Conservation (phyloP, 2,329 filamentous ascomycete species). For the Calonectria multiphialidica region DNA sequence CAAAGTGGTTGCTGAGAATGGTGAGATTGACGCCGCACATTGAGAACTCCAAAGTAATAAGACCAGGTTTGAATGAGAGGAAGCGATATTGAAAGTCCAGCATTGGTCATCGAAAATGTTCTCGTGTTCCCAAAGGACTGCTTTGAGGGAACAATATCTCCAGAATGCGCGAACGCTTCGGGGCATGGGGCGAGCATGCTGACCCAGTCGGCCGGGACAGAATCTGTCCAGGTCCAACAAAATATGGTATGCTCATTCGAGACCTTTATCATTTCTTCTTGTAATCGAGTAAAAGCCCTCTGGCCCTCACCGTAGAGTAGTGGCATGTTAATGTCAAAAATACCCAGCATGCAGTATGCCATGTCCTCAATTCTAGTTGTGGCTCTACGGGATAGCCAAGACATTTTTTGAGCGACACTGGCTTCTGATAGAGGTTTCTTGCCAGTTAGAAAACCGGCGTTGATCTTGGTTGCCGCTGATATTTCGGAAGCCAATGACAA, state of each 20-base stretch:
- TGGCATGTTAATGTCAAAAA: constrained; percentile 48
- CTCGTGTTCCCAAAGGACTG: neutral
- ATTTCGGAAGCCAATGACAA: neutral
- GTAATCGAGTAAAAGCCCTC: constrained; percentile 44
- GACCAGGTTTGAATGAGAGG: neutral
- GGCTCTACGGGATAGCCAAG: neutral
- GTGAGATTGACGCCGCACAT: neutral
- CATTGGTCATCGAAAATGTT: neutral
- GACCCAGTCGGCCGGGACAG: neutral
- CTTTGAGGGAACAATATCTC: neutral
- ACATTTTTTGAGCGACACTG: neutral
- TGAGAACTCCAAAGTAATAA: neutral
- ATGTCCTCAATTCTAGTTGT: constrained; percentile 43
- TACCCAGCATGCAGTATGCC: constrained; percentile 47
- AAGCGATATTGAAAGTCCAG: neutral
- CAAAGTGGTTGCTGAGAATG: neutral
- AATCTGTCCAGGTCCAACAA: neutral
- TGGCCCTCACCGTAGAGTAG: constrained; percentile 43
- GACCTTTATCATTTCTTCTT: constrained; percentile 43
- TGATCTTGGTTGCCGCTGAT: neutral
- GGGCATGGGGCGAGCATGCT: neutral
- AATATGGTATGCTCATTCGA: neutral
- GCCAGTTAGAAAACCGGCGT: neutral
- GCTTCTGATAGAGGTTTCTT: neutral
- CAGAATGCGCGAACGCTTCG: neutral